Base-by-base conservation (phyloP, 2,329 filamentous ascomycete species). In the Calonectria hongkongensis region DNA sequence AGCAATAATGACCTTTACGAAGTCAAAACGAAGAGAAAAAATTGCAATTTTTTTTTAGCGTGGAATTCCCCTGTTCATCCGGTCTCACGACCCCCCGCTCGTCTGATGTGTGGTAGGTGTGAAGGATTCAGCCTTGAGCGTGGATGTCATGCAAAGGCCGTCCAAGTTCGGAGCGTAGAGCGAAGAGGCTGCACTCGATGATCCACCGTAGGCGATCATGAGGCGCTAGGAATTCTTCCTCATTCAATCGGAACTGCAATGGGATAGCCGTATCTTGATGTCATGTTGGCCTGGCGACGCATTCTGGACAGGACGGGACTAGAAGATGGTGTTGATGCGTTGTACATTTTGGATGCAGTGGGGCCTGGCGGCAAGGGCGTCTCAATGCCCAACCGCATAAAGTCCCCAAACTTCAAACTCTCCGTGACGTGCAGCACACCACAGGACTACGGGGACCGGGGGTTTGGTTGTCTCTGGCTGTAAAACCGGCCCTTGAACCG, bases 1-100 rank as follows among this genome's bases (percentile, higher is more conserved):
- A 95, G 86, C 93, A 94, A 85, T 93, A 81, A 77, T 73, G 73
- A 74, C 41, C 36, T 67, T 77, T 76, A 76, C 70, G 62, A 74
- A 74, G 73, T 63, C 62, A 51, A 70, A 76, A 77, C 48, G 12
- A 70, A 69, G 66, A 66, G 7, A 69, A 68, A 68, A 63, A 62
- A 50, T 71, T 56, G 68, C 25, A 47, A 41, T 33, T 43, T 36
- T 47, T 67, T 47, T 45, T 56, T 68, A 65, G 21, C 39, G 47
- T 50, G 21, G 30, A 45, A 39, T 45, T 58, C n/a, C 36, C n/a
- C 33, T 36, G 50, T 64, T 72, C 39, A 41, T 51, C 41, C 28
- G 25, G 25, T 56, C 41, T 64, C 50, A 25, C 39, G 21, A 21
- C 25, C 16, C n/a, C 41, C 7, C 33, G 51, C 33, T 62, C 54